Conservation (phyloP, 2,329 filamentous ascomycete species). For the Clonostachys rosea region DNA sequence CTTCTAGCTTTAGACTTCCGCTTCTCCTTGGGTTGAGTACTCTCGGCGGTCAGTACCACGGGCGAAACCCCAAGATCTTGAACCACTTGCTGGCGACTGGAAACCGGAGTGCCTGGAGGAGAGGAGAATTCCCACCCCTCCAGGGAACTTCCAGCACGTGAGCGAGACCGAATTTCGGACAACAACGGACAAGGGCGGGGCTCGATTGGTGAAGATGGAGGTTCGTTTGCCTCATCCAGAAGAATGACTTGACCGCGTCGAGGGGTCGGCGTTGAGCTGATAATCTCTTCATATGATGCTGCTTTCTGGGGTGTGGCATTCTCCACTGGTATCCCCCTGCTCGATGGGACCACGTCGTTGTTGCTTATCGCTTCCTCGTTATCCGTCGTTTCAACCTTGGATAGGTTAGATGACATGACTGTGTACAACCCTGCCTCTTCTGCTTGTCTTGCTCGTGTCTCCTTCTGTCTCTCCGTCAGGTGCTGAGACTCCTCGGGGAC, state of each 20-base stretch:
- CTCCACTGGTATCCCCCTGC: constrained; percentile 12
- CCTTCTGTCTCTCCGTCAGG: constrained; percentile 74
- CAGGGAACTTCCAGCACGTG: constrained; percentile 22
- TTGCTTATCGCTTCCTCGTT: constrained; percentile 3
- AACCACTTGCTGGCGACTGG: constrained; percentile 16
- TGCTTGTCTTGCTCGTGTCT: constrained; percentile 69
- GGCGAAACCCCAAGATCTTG: constrained; percentile 7
- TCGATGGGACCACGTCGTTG: background rate
- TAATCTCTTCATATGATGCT: constrained; percentile 41
- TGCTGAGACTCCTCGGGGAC: constrained; percentile 61
- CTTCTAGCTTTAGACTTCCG: background rate
- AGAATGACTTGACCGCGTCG: constrained; percentile 46
- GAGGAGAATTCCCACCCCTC: constrained; percentile 53
- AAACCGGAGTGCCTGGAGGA: constrained; percentile 45
- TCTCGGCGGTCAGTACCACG: constrained; percentile 5
- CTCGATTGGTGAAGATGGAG: constrained; percentile 55
- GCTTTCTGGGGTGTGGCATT: constrained; percentile 40
- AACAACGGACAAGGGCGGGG: constrained; percentile 46
- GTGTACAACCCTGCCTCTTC: constrained; percentile 65
- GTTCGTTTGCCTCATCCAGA: constrained; percentile 45
- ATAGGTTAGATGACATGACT: constrained; percentile 53
- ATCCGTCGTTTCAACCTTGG: constrained; percentile 10
- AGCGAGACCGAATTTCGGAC: constrained; percentile 45
- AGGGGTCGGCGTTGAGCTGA: constrained; percentile 58
- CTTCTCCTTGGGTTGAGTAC: constrained; percentile 4